A percentile compares a stretch with the other conserved stretches of the same genome.
Conservation (phyloP, 441 rosid species). For the Raphanus hybrid region DNA sequence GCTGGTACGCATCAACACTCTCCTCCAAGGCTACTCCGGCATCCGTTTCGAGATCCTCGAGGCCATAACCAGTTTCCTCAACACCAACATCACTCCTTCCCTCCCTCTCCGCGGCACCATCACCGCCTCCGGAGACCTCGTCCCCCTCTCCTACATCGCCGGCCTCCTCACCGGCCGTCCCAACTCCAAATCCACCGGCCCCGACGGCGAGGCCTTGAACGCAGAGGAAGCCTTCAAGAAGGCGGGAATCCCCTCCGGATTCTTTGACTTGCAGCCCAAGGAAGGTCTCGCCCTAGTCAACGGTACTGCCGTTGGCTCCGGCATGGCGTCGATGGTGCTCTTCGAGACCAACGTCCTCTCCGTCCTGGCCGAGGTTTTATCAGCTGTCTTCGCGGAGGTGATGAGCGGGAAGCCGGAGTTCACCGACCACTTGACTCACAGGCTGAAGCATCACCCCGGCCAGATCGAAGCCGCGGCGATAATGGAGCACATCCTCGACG, state of each 20-base stretch:
- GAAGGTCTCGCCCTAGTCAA: no score
- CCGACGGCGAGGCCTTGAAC: conserved; percentile 38
- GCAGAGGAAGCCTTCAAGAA: conserved; percentile 40
- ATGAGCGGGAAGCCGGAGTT: conserved; percentile 36
- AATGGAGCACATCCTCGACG: conserved; percentile 51
- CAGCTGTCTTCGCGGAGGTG: no score
- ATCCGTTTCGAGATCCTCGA: conserved; percentile 47
- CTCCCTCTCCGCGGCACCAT: conserved; percentile 49
- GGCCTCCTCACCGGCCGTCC: conserved; percentile 45
- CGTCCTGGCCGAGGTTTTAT: no score
- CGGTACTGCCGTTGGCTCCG: no score
- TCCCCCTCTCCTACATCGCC: conserved; percentile 47
- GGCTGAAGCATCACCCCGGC: conserved; percentile 55
- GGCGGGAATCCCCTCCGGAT: no score
- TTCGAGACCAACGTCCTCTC: no score
- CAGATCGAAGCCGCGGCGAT: conserved; percentile 55
- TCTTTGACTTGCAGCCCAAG: no score
- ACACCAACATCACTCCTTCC: conserved; percentile 42
- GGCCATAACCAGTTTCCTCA: conserved; percentile 42
- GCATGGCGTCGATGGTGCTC: no score
- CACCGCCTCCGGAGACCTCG: conserved; percentile 48
- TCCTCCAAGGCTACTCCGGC: conserved; percentile 46
- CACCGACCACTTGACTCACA: conserved; percentile 52
- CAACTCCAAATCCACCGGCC: conserved; percentile 42
- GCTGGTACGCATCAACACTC: conserved; percentile 46